Evolutionary conservation across 208 protist species (phyloP).

Genomic region (Acanthamoeba healyi): DNA sequence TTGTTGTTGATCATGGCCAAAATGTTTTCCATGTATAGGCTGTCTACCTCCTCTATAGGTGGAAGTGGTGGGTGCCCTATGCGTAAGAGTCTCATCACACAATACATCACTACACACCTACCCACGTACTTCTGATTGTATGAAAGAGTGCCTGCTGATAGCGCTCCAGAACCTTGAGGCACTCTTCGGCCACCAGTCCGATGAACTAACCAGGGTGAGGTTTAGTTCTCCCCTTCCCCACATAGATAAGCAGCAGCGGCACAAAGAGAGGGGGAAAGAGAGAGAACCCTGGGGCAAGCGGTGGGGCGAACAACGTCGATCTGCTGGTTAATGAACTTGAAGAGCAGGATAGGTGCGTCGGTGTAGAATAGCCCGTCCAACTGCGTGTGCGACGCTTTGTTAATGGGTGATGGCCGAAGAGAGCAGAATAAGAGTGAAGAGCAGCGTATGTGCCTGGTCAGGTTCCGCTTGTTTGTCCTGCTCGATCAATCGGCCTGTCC

Average conservation of each 20-base stretch:
- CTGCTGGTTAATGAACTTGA: constrained; percentile 63
- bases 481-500: constrained; percentile 1
- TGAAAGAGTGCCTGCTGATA: constrained; percentile 1
- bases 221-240: too few relatives aligned
- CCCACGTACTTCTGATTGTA: background rate
- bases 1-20: constrained; percentile 62
- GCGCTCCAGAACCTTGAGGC: background rate
- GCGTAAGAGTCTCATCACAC: too few relatives aligned
- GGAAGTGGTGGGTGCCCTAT: too few relatives aligned
- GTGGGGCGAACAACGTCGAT: constrained; percentile 20
- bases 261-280: background rate
- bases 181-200: constrained; percentile 17
- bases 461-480: constrained; percentile 34
- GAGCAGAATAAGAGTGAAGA: background rate
- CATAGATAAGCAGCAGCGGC: too few relatives aligned
- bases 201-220: too few relatives aligned
- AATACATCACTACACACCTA: too few relatives aligned
- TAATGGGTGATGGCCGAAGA: too few relatives aligned
- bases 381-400: background rate
- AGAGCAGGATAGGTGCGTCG: constrained; percentile 25
- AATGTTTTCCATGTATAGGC: constrained; percentile 37
- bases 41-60: background rate
- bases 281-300: background rate
- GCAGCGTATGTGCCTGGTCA: background rate
- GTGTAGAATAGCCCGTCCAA: constrained; percentile 48